Conservation (phyloP, 192 early-diverging fungal genomes). For the Thamnidium elegans region DNA sequence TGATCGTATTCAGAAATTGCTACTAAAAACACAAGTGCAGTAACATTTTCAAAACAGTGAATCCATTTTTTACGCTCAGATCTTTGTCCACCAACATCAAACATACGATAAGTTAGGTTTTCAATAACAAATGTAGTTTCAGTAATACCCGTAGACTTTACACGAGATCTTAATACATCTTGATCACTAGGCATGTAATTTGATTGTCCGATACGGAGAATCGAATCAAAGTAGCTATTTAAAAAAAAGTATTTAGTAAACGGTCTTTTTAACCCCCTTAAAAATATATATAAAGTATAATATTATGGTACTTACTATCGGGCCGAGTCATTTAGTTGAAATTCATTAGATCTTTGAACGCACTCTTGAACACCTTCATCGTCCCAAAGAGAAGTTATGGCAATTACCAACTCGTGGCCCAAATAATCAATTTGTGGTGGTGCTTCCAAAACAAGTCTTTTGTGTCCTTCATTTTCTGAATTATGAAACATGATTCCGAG, state of each 20-base stretch:
- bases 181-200: constrained; percentile 91
- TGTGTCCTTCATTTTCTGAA: constrained; percentile 67
- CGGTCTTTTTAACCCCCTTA: not conserved
- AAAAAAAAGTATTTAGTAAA: constrained; percentile 19
- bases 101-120: constrained; percentile 92
- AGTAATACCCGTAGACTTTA: constrained; percentile 97
- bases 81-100: constrained; percentile 97
- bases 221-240: constrained; percentile 89
- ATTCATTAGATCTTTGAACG: constrained; percentile 82
- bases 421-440: constrained; percentile 85
- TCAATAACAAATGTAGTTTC: constrained; percentile 92
- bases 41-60: constrained; percentile 97
- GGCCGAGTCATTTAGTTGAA: constrained; percentile 96
- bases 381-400: constrained; percentile 80
- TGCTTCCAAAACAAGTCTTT: constrained; percentile 72
- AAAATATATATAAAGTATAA: too few species aligned
- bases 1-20: constrained; percentile 97
- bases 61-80: constrained; percentile 99
- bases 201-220: constrained; percentile 78
- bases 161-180: constrained; percentile 93
- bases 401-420: constrained; percentile 73
- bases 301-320: constrained; percentile 67
- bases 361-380: constrained; percentile 83
- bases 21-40: constrained; percentile 92
- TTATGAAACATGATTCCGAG: constrained; percentile 74